Conservation (phyloP, 2,329 filamentous ascomycete species). For the Arthrobotrys sphaeroides region DNA sequence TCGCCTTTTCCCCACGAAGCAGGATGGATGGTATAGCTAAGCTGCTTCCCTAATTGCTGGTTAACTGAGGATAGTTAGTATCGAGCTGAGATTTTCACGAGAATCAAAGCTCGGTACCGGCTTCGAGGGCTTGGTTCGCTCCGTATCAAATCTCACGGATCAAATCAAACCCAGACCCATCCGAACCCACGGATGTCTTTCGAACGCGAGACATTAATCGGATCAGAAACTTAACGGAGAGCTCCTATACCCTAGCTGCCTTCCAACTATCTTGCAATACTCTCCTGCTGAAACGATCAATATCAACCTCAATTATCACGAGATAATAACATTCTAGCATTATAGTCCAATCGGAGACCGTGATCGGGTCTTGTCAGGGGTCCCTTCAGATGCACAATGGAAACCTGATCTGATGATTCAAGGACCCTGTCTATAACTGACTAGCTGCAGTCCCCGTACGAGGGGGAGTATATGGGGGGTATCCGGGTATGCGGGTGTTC, state of each 20-base stretch:
- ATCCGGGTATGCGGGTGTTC: conserved; percentile 30
- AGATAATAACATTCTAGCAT: not conserved
- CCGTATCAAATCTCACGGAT: too few relatives aligned
- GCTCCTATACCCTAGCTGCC: not conserved
- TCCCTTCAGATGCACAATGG: not conserved
- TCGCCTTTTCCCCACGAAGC: not conserved
- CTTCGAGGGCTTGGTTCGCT: too few relatives aligned
- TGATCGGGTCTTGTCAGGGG: not conserved
- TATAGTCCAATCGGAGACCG: not conserved
- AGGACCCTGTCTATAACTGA: not conserved
- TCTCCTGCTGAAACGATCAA: not conserved
- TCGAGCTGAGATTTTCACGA: too few relatives aligned
- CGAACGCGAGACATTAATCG: not conserved
- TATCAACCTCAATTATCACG: not conserved
- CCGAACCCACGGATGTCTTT: too few relatives aligned
- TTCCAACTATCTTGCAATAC: not conserved
- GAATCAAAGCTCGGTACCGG: too few relatives aligned
- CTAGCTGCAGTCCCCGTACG: not conserved
- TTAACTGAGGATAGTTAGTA: too few relatives aligned
- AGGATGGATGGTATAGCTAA: too few relatives aligned
- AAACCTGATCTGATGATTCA: conserved; percentile 3
- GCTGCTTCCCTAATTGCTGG: too few relatives aligned
- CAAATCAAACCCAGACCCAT: too few relatives aligned
- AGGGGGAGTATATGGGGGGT: not conserved
- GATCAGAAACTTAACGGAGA: not conserved